These are phyloP conservation scores for Rhizopogon sp. DNA, from an alignment of 768 basidiomycete species.

Conservation along the genomic window DNA sequence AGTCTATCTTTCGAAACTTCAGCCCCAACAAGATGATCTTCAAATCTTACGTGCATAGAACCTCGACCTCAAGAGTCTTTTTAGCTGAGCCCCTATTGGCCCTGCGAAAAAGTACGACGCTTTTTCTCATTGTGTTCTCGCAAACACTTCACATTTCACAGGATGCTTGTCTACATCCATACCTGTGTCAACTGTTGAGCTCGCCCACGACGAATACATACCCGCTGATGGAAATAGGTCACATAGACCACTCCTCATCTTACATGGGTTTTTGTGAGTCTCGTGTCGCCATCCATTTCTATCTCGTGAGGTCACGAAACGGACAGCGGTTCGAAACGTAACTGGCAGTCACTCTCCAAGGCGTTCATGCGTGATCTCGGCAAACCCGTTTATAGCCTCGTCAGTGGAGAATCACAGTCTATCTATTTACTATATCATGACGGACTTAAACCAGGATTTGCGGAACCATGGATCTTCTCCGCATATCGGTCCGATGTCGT, in stretches of 20 bases:
- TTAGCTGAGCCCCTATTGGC: too few species aligned
- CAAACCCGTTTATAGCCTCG: conserved; percentile 72
- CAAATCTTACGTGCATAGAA: background rate
- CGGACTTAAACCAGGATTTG: conserved; percentile 52
- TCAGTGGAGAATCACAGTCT: conserved; percentile 21
- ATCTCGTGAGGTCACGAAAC: conserved; percentile 2
- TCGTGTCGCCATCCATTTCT: background rate
- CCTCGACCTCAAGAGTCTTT: background rate
- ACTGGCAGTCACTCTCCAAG: conserved; percentile 81
- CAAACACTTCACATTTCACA: conserved; percentile 5
- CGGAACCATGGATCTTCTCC: conserved; percentile 89
- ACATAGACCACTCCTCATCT: conserved; percentile 46
- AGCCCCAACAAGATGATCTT: background rate
- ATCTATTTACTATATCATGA: background rate
- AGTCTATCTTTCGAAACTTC: too few species aligned
- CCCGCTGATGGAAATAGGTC: conserved; percentile 23
- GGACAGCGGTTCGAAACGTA: conserved; percentile 78
- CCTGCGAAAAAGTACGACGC: background rate
- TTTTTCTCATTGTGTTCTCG: background rate
- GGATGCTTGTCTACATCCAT: conserved; percentile 12
- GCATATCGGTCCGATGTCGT: conserved; percentile 68
- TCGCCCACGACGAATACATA: conserved; percentile 27
- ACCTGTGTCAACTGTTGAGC: conserved; percentile 17
- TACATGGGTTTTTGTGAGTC: conserved; percentile 63
- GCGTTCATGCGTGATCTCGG: conserved; percentile 60